These are phyloP conservation scores for Ceratocystis smalleyi DNA, from an alignment of 2,329 filamentous ascomycete genomes.

Conservation along the genomic window DNA sequence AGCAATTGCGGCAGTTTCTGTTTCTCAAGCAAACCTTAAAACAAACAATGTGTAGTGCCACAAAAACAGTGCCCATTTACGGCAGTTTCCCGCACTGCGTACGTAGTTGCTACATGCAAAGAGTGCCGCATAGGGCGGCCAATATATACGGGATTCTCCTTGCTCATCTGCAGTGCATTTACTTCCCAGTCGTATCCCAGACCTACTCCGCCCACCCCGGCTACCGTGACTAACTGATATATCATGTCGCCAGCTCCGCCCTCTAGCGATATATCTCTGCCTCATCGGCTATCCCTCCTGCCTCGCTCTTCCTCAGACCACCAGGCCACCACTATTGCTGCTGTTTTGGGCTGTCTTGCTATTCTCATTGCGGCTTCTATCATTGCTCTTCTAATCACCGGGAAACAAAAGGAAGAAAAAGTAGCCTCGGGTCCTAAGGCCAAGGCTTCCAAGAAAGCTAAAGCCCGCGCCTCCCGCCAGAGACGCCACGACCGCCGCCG, in stretches of 20 bases:
- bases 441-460: neutral
- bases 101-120: too few species aligned
- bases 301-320: neutral
- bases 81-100: too few species aligned
- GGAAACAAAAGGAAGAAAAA: neutral
- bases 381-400: neutral
- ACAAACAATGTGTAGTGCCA: neutral
- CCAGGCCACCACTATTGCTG: neutral
- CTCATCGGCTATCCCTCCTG: neutral
- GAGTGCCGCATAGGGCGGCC: neutral
- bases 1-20: neutral
- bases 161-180: too few species aligned
- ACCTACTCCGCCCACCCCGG: neutral
- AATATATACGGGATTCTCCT: too few species aligned
- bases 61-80: neutral
- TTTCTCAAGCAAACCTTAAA: neutral
- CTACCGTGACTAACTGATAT: neutral
- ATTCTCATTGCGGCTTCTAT: neutral
- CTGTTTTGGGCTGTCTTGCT: constrained; percentile 1
- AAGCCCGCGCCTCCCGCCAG: neutral
- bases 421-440: neutral
- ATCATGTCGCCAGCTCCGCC: neutral
- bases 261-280: neutral
- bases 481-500: neutral
- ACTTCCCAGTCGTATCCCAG: neutral